Evolutionary conservation across 768 basidiomycete genomes (phyloP), one percentile per base, ranked within the genome.

Genomic region (Russula foetens): DNA sequence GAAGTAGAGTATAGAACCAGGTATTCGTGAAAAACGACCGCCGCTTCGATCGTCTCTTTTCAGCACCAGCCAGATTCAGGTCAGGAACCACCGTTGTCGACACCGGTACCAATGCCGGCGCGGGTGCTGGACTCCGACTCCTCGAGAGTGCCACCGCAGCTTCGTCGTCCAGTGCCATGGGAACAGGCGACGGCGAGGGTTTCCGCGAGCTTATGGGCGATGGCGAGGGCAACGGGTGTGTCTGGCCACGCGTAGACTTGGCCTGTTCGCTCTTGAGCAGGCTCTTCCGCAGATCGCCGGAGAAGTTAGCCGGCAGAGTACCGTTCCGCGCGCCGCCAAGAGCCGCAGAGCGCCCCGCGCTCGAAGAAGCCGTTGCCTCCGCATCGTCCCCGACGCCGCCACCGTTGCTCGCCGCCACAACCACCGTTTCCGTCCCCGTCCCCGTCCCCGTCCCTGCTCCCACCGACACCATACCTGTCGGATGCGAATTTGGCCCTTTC

Each of bases 21-120:
- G 90, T 92, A 73, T 97, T 98, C 60, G 86, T 84, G 73, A 92
- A 98, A 74, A 98, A 93, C 38, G 84, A 75, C 57, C 81, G 79
- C 52, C 80, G 78, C 58, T 82, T 70, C 0, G 72, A 71, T 0
- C 64, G 61, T 21, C 71, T 69, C 53, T 71, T 71, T n/a, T 71
- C 71, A 2, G 43, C 28, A 26, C 12, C 23, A 2, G 45, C 23
- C 17, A 35, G 26, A 38, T 23, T 47, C 14, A 44, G 7, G 3
- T 62, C 45, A 6, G 41, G 14, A 8, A 23, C 17, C 26, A 26
- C 17, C 3, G n/a, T 14, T 4, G 28, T 14, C 21, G 38, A 14
- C 5, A 14, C 12, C 0, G 39, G 45, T 5, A 8, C 17, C 1
- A 38, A 45, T 12, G 43, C 43, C 45, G 35, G 45, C 23, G 23